Base-by-base conservation (phyloP, 768 basidiomycete genomes). In the Chalciporus piperatus region DNA sequence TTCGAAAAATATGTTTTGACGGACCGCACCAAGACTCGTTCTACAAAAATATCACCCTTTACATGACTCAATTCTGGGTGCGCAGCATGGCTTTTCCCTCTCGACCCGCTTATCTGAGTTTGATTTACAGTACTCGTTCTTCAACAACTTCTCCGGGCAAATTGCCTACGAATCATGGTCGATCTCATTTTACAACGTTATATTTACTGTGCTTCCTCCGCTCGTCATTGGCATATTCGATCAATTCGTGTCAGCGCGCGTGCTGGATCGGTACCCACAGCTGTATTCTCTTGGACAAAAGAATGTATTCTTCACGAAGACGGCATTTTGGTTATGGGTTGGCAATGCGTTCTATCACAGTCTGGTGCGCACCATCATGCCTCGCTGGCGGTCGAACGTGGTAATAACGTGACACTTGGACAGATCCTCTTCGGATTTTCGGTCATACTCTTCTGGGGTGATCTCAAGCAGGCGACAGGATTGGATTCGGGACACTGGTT, bases 121-220 rank as follows among this genome's bases (percentile, higher is more conserved):
- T 16, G 23, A 12, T 33, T n/a, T 45, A n/a, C 45, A 98, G 96
- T 99, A 84, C 70, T 97, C 97, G 10, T 96, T 98, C 77, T 92
- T 95, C 81, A 99, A 98, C 78, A 97, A 96, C 63, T 98, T 97
- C 74, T 99, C 97, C 1, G 97, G 97, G 17, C 97, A 98, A 69
- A 95, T 98, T 55, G 90, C 93, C 45, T 95, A 94, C 66, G 97
- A 99, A 72, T 97, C 95, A 19, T 99, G 97, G 97, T 96, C 97
- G 8, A 80, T 98, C 63, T 94, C 97, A 0, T 79, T 95, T 63
- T 98, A 97, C 76, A 97, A 97, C 66, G 92, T 98, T 60, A 69
- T 97, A 44, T 98, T 98, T 76, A 96, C 96, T 37, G 82, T 99
- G 32, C 78, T 99, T 1, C 96, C 97, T 0, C 97, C 97, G 0